Evolutionary conservation across 2,329 filamentous ascomycete species (phyloP).

Genomic region (Aspergillus sp.): DNA sequence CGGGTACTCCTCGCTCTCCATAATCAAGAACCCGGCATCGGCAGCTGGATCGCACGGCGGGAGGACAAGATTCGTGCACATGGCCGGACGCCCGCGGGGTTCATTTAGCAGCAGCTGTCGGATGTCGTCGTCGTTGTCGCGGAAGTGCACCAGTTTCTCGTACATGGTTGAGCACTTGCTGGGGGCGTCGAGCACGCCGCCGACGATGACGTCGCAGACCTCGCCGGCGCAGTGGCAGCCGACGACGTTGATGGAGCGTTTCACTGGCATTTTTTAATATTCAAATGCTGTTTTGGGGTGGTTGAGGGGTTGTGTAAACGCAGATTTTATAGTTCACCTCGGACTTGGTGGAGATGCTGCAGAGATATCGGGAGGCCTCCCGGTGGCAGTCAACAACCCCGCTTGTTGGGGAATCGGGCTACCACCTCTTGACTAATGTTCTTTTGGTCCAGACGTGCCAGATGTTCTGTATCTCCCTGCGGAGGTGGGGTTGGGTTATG

Average conservation of each 20-base stretch:
- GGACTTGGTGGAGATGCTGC: too few species aligned
- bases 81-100: conserved; percentile 43
- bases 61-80: conserved; percentile 42
- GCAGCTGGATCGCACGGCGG: conserved; percentile 45
- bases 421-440: too few species aligned
- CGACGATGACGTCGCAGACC: conserved; percentile 50
- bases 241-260: conserved; percentile 10
- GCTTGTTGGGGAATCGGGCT: too few species aligned
- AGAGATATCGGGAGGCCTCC: too few species aligned
- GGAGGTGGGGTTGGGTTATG: too few species aligned
- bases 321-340: too few species aligned
- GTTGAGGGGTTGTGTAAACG: too few species aligned
- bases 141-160: conserved; percentile 48
- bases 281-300: too few species aligned
- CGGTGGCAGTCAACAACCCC: too few species aligned
- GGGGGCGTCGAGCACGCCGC: conserved; percentile 45
- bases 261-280: too few species aligned
- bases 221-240: conserved; percentile 29
- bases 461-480: too few species aligned
- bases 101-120: conserved; percentile 48
- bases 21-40: conserved; percentile 46
- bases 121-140: conserved; percentile 37
- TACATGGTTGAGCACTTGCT: conserved; percentile 43
- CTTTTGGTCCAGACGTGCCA: too few species aligned
- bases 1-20: conserved; percentile 48